These are phyloP conservation scores for Cunninghamia lanceolata DNA, from an alignment of 75 land plant genomes.

Conservation along the genomic window DNA sequence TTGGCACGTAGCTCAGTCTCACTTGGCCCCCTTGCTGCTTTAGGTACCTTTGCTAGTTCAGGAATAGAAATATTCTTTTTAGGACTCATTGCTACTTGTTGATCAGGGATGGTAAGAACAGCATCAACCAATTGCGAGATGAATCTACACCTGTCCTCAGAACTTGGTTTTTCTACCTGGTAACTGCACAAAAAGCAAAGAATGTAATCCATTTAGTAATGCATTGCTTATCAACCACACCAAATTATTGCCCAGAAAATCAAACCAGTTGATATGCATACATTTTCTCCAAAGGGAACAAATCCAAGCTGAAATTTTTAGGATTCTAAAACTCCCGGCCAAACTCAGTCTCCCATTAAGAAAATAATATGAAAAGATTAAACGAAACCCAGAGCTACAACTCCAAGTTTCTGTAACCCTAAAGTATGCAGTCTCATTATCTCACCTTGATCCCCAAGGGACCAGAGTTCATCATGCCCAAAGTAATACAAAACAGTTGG, in stretches of 20 bases:
- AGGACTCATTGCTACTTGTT: constrained; percentile 21
- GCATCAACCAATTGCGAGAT: constrained; percentile 60
- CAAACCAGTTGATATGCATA: not conserved
- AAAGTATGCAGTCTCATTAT: not conserved
- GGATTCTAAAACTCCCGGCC: not conserved
- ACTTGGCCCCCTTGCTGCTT: constrained; percentile 71
- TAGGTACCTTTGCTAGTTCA: constrained; percentile 84
- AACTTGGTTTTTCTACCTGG: constrained; percentile 57
- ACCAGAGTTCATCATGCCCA: not conserved
- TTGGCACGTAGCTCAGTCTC: constrained; percentile 82
- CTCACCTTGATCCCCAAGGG: not conserved
- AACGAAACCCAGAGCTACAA: not conserved
- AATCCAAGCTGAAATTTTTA: not conserved
- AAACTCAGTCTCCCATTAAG: not conserved
- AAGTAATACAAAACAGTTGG: not conserved
- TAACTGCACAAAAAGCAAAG: constrained; percentile 46
- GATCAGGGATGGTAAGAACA: constrained; percentile 43
- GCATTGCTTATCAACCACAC: not conserved
- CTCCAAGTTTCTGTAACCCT: not conserved
- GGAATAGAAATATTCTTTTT: constrained; percentile 34
- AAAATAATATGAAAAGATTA: not conserved
- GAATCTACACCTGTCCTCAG: constrained; percentile 66
- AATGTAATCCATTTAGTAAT: not conserved
- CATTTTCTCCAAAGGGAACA: not conserved
- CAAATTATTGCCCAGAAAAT: not conserved